phyloP scores from a whole-genome alignment of 2,329 filamentous ascomycete species.

The Penicillium olsonii region DNA sequence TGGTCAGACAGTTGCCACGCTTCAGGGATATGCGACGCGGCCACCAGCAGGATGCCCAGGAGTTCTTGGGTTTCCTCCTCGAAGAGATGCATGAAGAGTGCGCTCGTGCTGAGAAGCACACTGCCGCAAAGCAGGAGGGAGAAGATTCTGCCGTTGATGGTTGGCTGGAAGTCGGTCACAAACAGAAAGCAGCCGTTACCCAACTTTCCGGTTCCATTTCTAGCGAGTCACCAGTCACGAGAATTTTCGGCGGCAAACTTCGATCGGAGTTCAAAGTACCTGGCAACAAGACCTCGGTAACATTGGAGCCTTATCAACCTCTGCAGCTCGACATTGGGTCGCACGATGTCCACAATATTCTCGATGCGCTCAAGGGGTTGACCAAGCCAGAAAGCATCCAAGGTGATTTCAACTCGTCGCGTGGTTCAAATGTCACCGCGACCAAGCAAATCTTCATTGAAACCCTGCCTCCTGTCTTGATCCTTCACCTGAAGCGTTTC shows the following conservation, averaged over 20 bases:
- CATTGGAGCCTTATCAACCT: conserved; percentile 88
- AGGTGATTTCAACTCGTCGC: conserved; percentile 77
- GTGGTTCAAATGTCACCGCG: conserved; percentile 73
- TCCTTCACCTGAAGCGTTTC: conserved; percentile 95
- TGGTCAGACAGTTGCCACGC: conserved; percentile 79
- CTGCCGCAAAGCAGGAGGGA: conserved; percentile 43
- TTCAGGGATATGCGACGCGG: conserved; percentile 94
- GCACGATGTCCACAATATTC: conserved; percentile 81
- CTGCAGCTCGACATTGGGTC: conserved; percentile 93
- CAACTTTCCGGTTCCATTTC: conserved; percentile 76
- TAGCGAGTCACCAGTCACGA: conserved; percentile 79
- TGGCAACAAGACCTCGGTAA: conserved; percentile 86
- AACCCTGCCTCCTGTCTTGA: conserved; percentile 83
- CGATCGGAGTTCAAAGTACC: conserved; percentile 86
- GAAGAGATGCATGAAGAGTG: conserved; percentile 95
- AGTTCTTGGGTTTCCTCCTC: conserved; percentile 90
- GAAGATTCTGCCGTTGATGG: conserved; percentile 57
- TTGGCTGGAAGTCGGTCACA: conserved; percentile 95
- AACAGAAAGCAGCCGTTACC: conserved; percentile 83
- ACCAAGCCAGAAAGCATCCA: conserved; percentile 83
- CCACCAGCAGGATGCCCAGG: conserved; percentile 96
- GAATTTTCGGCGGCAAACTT: conserved; percentile 90
- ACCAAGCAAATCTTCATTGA: conserved; percentile 97
- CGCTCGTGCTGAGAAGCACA: conserved; percentile 68
- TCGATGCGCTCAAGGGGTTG: conserved; percentile 83